Base-by-base conservation (phyloP, 768 basidiomycete genomes). In the Tricholoma flavovirens region DNA sequence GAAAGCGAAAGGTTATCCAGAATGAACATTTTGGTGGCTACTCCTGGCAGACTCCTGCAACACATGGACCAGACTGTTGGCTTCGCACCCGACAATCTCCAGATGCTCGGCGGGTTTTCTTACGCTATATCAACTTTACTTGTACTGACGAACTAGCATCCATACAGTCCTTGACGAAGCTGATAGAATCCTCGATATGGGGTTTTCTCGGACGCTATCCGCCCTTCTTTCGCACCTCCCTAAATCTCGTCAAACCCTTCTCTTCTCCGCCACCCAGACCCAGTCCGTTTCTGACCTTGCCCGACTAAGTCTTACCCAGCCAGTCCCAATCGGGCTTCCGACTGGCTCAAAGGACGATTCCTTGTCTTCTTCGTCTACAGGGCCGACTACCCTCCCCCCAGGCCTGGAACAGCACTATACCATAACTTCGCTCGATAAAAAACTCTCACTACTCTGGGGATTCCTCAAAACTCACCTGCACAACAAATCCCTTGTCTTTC, bases 11-110 rank as follows among this genome's bases (percentile, higher is more conserved):
- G 96, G 6, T 71, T 99, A 42, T 79, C 87, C 9, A 80, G 91
- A 40, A 98, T 98, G 94, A 99, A 99, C 64, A 97, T 99, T 56
- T 81, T 99, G n/a, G 91, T 99, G 14, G 96, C 96, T 2, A 98
- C 96, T 4, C 96, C 96, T 4, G 96, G 96, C 22, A 81, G 96
- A 45, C 75, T 99, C 42, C 75, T 99, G 45, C 97, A 99, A 64
- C 97, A 99, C 69, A 90, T 99, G 88, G 97, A 98, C 67, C 94
- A 98, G 70, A 98, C 97, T 3, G 82, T 94, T 53, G 95, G 95
- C 1, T 97, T 99, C 60, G 93, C 94, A 56, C 84, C 85, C 24
- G 87, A 88, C 60, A 92, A 93, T 65, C 73, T 99, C n/a, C 94
- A 98, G 68, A 66, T 95, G 30, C 81, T 99, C 17, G 88, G 93